Evolutionary conservation across 305 asterid genomes (phyloP), one percentile per base, ranked within the genome.

Genomic region (Andrographis paniculata): DNA sequence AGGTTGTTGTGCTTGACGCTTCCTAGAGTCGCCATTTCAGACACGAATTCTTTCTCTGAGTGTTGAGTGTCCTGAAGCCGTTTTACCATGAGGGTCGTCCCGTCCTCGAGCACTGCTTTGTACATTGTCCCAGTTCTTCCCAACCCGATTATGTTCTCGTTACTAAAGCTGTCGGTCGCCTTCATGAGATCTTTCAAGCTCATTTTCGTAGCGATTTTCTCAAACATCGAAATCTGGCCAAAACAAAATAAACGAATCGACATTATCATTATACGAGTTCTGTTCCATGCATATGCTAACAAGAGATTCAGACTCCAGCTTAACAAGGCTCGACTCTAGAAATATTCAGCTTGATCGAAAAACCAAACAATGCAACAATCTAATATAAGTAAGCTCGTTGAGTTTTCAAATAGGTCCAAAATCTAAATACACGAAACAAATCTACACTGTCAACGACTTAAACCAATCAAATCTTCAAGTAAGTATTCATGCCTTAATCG

Each of bases 201-300:
- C 94, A 88, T 81, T 59, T 88, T 81, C 15, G 94, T 69, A 51
- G 75, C 74, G 0, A 92, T 68, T 64, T 79, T 84, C 69, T 82
- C 95, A 39, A 84, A 88, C 89, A 70, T 75, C 4, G 84, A 82
- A 38, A 88, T 82, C 97, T 84, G 93, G n/a, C n/a, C n/a, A 47
- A 79, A 68, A 46, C 45, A 62, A 43, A 59, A 44, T 6, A 55
- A 24, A 28, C 18, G 8, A 55, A 24, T 22, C 18, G 8, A 24
- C 30, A 24, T 24, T 24, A 3, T 24, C 8, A 68, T 24, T 24
- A 24, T n/a, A n/a, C n/a, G n/a, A n/a, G n/a, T n/a, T n/a, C n/a
- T n/a, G n/a, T 3, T 24, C 30, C 8, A 3, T 24, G 30, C 30
- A 24, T 8, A n/a, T n/a, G n/a, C 30, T 4, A 8, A 24, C 30